These are phyloP conservation scores for Fraxinus pennsylvanica DNA, from an alignment of 257 asterid species.

Conservation along the genomic window DNA sequence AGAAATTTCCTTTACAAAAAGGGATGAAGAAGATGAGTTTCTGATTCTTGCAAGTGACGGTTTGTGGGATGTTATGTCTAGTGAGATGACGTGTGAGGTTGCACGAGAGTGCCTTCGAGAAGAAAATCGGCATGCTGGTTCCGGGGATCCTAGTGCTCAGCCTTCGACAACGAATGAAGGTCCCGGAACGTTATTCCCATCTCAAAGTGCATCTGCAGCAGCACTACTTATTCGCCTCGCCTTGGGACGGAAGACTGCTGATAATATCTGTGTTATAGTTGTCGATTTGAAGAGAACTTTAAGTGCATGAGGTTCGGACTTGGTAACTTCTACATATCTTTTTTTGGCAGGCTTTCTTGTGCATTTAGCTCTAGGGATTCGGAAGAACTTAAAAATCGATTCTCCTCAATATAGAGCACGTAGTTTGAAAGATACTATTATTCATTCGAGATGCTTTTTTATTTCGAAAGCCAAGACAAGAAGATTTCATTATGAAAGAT, in stretches of 20 bases:
- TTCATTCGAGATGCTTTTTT: background rate
- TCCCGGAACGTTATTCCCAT: background rate
- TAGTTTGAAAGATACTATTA: too few relatives aligned
- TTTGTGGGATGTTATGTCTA: constrained; percentile 26
- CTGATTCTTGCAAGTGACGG: constrained; percentile 30
- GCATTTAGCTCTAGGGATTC: background rate
- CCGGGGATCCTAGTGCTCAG: background rate
- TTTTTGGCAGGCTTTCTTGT: background rate
- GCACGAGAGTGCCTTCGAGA: constrained; percentile 13
- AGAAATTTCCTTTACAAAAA: constrained; percentile 14
- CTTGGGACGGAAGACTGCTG: constrained; percentile 7
- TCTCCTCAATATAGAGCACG: background rate
- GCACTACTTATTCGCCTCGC: constrained; percentile 19
- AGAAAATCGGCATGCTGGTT: background rate
- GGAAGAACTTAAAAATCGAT: background rate
- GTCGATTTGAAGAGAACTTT: constrained; percentile 19
- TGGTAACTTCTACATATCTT: background rate
- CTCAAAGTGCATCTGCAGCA: constrained; percentile 24
- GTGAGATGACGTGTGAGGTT: constrained; percentile 16
- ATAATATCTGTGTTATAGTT: constrained; percentile 22
- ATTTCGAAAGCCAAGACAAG: too few relatives aligned
- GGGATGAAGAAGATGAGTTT: constrained; percentile 21
- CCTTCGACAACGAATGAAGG: background rate
- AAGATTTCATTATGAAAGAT: too few relatives aligned
- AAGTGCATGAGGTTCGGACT: background rate